A percentile compares a stretch with the other conserved stretches of the same genome.
These are phyloP conservation scores for Trichosanthes cucumerina DNA, from an alignment of 306 rosid species.

Conservation along the genomic window DNA sequence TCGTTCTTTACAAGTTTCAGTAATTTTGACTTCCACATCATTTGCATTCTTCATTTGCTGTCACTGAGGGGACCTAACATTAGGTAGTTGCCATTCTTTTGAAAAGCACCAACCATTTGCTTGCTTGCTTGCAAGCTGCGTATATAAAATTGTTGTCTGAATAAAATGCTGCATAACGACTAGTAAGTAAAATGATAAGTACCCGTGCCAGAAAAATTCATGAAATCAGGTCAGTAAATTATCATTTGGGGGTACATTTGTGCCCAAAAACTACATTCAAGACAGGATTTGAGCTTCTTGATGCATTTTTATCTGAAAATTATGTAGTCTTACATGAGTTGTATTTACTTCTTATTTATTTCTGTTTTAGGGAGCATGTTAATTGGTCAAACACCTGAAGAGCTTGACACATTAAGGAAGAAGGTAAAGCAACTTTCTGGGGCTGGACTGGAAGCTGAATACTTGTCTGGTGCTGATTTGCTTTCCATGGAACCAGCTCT, in stretches of 20 bases:
- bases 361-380: constrained; percentile 59
- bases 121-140: neutral
- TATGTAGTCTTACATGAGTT: neutral
- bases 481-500: constrained; percentile 57
- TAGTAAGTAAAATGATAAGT: neutral
- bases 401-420: constrained; percentile 40
- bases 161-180: neutral
- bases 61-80: neutral
- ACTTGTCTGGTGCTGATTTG: constrained; percentile 50
- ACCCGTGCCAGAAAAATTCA: neutral
- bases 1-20: neutral
- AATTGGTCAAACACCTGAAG: constrained; percentile 51
- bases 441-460: constrained; percentile 66
- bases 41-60: neutral
- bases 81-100: neutral
- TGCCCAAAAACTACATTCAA: neutral
- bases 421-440: constrained; percentile 49
- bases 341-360: neutral
- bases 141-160: neutral
- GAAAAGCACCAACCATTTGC: neutral
- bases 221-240: neutral
- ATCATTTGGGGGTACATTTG: neutral
- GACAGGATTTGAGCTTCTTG: neutral
- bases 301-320: neutral
- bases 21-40: neutral